Evolutionary conservation across 129 eudicot genomes (phyloP).

Genomic region (Centella asiatica): DNA sequence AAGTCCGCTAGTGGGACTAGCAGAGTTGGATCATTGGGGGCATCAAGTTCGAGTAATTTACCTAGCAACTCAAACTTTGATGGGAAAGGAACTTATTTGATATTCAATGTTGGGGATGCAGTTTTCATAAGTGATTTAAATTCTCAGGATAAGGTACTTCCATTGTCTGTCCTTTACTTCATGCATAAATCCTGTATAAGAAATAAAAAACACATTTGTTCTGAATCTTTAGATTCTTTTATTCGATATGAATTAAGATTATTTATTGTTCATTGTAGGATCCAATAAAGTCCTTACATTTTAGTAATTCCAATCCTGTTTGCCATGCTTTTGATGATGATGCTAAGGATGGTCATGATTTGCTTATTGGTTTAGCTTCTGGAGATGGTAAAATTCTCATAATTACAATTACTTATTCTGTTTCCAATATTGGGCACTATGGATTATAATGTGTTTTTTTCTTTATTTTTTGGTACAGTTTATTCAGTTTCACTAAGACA

Average conservation of each 20-base stretch:
- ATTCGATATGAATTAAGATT: conserved; percentile 20
- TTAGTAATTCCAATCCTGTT: conserved; percentile 82
- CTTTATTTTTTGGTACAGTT: too few relatives aligned
- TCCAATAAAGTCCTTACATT: conserved; percentile 85
- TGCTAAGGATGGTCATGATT: conserved; percentile 97
- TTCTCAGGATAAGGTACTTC: conserved; percentile 87
- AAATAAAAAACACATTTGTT: background rate
- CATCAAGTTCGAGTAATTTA: conserved; percentile 49
- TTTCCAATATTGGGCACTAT: background rate
- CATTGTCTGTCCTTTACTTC: background rate
- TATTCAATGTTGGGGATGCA: conserved; percentile 87
- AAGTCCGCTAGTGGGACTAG: conserved; percentile 43
- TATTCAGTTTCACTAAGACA: conserved; percentile 88
- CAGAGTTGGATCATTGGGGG: conserved; percentile 55
- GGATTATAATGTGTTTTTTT: conserved; percentile 19
- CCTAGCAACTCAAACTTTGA: conserved; percentile 55
- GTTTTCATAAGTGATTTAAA: conserved; percentile 79
- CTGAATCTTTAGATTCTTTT: background rate
- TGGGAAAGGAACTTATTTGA: conserved; percentile 86
- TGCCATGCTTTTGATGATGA: conserved; percentile 91
- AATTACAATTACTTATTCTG: too few relatives aligned
- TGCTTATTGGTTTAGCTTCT: conserved; percentile 78
- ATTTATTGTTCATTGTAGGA: conserved; percentile 46
- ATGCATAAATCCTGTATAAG: background rate
- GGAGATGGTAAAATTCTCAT: conserved; percentile 99